Percentiles rank a stretch among this genome's conserved stretches.
Conservation (phyloP, 345 rosid genomes). For the Crucihimalaya himalaica region DNA sequence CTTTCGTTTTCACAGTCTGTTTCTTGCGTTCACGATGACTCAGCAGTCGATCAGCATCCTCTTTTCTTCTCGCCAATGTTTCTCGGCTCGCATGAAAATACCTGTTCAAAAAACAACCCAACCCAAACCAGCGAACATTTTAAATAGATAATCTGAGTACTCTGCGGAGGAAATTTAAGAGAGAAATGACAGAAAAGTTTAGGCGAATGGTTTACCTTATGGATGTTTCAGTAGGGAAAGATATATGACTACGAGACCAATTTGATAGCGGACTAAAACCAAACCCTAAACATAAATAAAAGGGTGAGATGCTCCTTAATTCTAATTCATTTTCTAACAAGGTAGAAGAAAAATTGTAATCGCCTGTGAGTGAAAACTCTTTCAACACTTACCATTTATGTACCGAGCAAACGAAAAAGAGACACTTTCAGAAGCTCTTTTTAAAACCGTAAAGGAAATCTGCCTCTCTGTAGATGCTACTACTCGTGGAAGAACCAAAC, state of each 20-base stretch:
- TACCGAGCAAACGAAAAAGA: constrained; percentile 35
- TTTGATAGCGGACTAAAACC: constrained; percentile 28
- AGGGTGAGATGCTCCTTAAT: background rate
- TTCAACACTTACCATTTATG: constrained; percentile 44
- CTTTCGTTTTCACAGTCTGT: constrained; percentile 42
- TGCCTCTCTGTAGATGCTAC: constrained; percentile 35
- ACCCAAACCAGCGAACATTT: constrained; percentile 7
- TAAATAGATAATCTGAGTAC: background rate
- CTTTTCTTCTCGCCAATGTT: constrained; percentile 50
- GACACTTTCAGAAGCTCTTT: constrained; percentile 30
- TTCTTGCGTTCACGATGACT: constrained; percentile 51
- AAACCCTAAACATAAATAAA: constrained; percentile 21
- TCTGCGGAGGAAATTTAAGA: background rate
- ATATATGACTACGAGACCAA: constrained; percentile 12
- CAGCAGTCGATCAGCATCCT: constrained; percentile 53
- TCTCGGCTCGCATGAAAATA: constrained; percentile 61
- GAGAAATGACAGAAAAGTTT: background rate
- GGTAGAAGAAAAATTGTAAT: background rate
- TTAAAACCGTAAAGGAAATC: constrained; percentile 30
- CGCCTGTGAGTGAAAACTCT: background rate
- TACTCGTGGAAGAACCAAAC: constrained; percentile 39
- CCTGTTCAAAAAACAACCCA: constrained; percentile 41
- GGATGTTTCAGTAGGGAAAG: constrained; percentile 21
- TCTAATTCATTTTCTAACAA: background rate
- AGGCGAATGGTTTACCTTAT: constrained; percentile 32